Base-by-base conservation (phyloP, 2,329 filamentous ascomycete species). In the Alternaria sp. region DNA sequence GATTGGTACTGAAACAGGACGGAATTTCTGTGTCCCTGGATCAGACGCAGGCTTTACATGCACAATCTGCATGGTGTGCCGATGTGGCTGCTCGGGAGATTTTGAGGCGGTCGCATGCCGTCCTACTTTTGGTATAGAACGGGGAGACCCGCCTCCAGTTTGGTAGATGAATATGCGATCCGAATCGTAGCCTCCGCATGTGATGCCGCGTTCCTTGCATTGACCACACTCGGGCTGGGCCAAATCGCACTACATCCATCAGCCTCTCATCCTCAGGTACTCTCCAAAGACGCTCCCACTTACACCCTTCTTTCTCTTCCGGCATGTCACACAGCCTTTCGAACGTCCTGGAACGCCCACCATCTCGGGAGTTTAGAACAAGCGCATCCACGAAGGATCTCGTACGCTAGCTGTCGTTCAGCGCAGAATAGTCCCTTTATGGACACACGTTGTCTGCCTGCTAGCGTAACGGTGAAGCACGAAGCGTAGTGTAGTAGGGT, bases 121-220 rank as follows among this genome's bases (percentile, higher is more conserved):
- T 32, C n/a, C 18, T 57, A 43, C 27, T 59, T 44, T 44, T 11
- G 41, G 22, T 36, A 44, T 41, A 40, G 52, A 8, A 20, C 27
- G 48, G 32, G 32, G 25, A 49, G 41, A 32, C 25, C 32, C 54
- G 27, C 45, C 34, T 38, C 46, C 49, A 22, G 63, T 58, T 36
- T 74, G 65, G 54, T 67, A 62, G 12, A 90, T 88, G 76, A 90
- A 90, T 57, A 89, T 84, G 16, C 84, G 85, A 70, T 89, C 84
- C 40, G 85, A 81, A 70, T 88, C 84, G 74, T 90, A 91, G 40
- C 88, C 88, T 45, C 87, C 88, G 68, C 88, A 90, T 59, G 83
- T 75, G 45, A 86, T 81, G 22, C 86, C 85, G 67, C 83, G 85
- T 67, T 84, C 81, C 57, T 82, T 79, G 73, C 88, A 90, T 71